phyloP scores from a whole-genome alignment of 2,329 filamentous ascomycete genomes.

The Eurotiales sp. region DNA sequence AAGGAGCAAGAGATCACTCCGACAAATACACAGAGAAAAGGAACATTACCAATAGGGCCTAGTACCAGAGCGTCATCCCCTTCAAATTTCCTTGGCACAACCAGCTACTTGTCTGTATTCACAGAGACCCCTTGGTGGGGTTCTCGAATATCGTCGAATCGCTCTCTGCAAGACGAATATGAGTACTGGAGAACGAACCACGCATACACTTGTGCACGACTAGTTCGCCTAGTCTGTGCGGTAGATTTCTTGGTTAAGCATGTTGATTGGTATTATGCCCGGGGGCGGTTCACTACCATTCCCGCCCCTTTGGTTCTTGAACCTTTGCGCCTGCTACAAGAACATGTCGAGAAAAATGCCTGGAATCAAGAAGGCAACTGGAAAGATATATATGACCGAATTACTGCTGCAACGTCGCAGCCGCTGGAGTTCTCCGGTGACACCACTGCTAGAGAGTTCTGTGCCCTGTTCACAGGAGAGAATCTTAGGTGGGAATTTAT shows the following conservation, averaged over 20 bases:
- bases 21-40: not conserved
- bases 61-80: not conserved
- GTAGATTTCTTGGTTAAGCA: not conserved
- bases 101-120: slow-evolving; percentile 13
- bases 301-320: slow-evolving; percentile 9
- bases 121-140: slow-evolving; percentile 3
- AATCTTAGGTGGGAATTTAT: slow-evolving; percentile 23
- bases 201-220: slow-evolving; percentile 9
- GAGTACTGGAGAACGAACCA: slow-evolving; percentile 9
- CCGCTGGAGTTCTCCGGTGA: slow-evolving; percentile 2
- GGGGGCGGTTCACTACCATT: slow-evolving; percentile 5
- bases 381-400: slow-evolving; percentile 4
- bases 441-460: slow-evolving; percentile 2
- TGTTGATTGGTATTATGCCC: slow-evolving; percentile 3
- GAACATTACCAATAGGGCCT: not conserved
- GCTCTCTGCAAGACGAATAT: slow-evolving; percentile 9
- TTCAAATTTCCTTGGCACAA: slow-evolving; percentile 8
- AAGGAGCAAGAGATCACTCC: not conserved
- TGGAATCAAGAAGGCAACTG: slow-evolving; percentile 3
- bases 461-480: slow-evolving; percentile 13
- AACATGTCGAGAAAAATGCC: slow-evolving; percentile 9
- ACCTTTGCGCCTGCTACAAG: not conserved
- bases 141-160: slow-evolving; percentile 1
- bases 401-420: slow-evolving; percentile 8
- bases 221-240: slow-evolving; percentile 5